These are phyloP conservation scores for Suillus cothurnatus DNA, from an alignment of 768 basidiomycete genomes.

Conservation along the genomic window DNA sequence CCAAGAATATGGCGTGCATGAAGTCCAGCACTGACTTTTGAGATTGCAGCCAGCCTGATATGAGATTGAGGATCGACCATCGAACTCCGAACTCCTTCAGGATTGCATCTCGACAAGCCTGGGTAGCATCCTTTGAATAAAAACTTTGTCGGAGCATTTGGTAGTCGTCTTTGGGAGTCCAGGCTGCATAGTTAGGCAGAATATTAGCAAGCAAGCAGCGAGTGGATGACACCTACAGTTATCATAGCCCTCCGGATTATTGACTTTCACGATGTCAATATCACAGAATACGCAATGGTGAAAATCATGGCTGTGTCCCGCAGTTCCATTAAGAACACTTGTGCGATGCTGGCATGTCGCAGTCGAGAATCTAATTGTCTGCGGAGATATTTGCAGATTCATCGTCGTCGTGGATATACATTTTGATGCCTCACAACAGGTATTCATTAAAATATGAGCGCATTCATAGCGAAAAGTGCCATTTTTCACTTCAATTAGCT, in stretches of 20 bases:
- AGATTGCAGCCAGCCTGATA: not conserved
- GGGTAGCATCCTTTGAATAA: not conserved
- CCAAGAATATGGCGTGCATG: not conserved
- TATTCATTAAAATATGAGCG: too few species aligned
- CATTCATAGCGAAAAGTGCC: not conserved
- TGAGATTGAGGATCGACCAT: not conserved
- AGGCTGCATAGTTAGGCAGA: not conserved
- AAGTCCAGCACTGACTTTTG: not conserved
- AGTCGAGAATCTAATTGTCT: not conserved
- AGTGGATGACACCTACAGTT: not conserved
- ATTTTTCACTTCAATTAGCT: not conserved
- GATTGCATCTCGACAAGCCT: not conserved
- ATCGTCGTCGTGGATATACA: not conserved
- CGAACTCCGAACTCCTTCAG: not conserved
- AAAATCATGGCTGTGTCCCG: not conserved
- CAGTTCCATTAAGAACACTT: not conserved
- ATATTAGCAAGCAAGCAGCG: not conserved
- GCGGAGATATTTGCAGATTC: not conserved
- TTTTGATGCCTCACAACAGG: not conserved
- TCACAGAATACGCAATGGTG: not conserved
- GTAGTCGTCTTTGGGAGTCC: not conserved
- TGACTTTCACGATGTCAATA: not conserved
- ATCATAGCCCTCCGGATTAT: not conserved
- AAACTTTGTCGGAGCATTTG: not conserved
- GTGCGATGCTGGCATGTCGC: not conserved